A percentile compares a stretch with the other conserved stretches of the same genome.
phyloP scores from a whole-genome alignment of 2,329 filamentous ascomycete species.

The Coleophoma cylindrospora region DNA sequence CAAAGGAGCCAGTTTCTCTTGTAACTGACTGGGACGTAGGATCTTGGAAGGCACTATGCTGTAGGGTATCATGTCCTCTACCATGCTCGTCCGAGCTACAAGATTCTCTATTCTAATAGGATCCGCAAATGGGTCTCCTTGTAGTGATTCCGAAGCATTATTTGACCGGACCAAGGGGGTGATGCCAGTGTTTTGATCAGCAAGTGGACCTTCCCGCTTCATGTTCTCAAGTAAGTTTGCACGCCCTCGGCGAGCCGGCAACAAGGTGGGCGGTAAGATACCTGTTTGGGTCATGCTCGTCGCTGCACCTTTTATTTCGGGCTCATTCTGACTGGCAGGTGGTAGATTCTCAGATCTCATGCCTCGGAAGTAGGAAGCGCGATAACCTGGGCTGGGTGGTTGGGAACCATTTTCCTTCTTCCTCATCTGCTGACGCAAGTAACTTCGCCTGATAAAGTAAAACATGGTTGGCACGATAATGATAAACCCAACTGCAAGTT shows the following conservation, averaged over 20 bases:
- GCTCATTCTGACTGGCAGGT: neutral
- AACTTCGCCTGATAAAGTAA: neutral
- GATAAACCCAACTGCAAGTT: neutral
- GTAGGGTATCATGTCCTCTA: neutral
- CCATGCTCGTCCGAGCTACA: neutral
- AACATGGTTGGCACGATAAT: neutral
- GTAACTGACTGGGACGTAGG: too few relatives aligned
- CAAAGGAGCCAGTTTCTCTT: too few relatives aligned
- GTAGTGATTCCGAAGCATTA: too few relatives aligned
- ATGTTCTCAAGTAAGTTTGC: neutral
- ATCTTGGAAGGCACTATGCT: neutral
- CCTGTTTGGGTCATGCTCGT: neutral
- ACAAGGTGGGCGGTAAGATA: neutral
- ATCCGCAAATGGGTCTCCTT: neutral
- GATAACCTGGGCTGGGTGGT: neutral
- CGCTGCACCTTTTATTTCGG: neutral
- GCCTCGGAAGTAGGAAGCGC: neutral
- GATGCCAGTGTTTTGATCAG: too few relatives aligned
- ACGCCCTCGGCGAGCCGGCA: neutral
- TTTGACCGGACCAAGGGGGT: too few relatives aligned
- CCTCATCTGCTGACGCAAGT: neutral
- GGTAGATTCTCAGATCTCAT: neutral
- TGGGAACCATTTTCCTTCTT: neutral
- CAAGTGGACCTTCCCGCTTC: too few relatives aligned
- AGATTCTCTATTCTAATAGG: neutral